A percentile compares a stretch with the other conserved stretches of the same genome.
Evolutionary conservation across 1,139 yeast species (phyloP).

Genomic region (Kazachstania sp.): DNA sequence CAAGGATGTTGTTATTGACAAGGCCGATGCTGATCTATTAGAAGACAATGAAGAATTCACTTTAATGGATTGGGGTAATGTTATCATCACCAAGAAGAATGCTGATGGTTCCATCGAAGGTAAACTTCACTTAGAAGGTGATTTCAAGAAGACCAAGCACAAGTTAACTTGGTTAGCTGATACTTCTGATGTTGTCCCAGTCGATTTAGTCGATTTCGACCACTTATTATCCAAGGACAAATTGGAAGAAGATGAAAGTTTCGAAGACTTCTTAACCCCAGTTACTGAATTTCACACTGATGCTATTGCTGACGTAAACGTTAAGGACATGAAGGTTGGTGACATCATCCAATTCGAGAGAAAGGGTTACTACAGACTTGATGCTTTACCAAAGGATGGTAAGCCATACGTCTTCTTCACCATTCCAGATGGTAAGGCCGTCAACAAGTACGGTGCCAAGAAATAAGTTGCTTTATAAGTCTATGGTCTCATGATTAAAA

Average conservation of each 20-base stretch:
- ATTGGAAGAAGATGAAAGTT: conserved; percentile 88
- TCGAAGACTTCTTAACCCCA: conserved; percentile 87
- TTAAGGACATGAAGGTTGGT: conserved; percentile 68
- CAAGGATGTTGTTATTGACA: conserved; percentile 66
- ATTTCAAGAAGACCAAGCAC: conserved; percentile 93
- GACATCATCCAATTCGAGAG: conserved; percentile 92
- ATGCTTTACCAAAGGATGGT: conserved; percentile 46
- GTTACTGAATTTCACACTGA: conserved; percentile 74
- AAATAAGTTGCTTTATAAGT: conserved; percentile 19
- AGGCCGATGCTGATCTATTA: conserved; percentile 74
- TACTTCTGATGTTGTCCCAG: conserved; percentile 58
- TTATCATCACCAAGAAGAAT: conserved; percentile 62
- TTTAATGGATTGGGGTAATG: conserved; percentile 99
- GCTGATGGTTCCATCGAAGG: conserved; percentile 65
- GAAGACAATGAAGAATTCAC: conserved; percentile 81
- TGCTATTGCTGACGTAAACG: conserved; percentile 77
- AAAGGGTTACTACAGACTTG: conserved; percentile 91
- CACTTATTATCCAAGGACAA: conserved; percentile 94
- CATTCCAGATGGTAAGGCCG: conserved; percentile 93
- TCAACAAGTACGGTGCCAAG: conserved; percentile 75
- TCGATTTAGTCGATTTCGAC: conserved; percentile 85
- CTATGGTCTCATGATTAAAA: neutral
- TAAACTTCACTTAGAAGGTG: conserved; percentile 86
- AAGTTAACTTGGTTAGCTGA: conserved; percentile 94
- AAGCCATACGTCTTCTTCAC: conserved; percentile 76